Base-by-base conservation (phyloP, 2,329 filamentous ascomycete species). In the Epichloe uncinata region DNA sequence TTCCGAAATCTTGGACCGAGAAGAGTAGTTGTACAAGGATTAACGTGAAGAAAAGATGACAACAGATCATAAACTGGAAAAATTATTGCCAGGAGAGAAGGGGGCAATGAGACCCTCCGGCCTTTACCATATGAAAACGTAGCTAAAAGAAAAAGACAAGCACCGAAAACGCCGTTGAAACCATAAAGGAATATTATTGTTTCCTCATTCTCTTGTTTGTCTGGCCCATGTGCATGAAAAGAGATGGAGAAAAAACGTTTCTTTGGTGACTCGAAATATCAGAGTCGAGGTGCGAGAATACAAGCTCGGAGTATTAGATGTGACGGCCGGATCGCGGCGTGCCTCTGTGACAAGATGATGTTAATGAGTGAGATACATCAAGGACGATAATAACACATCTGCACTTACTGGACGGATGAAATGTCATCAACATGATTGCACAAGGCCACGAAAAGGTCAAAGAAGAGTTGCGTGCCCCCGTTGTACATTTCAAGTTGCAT, bases 401-500 rank as follows among this genome's bases (percentile, higher is more conserved):
- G 5, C 15, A 70, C 75, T 72, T 65, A 81, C 77, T 73, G 71
- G 50, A 71, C 68, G 50, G 71, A 74, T 4, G 77, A 74, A 54
- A 82, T 75, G 59, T 83, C 84, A 64, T 81, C 87, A 62, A 95
- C 85, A 63, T 95, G 87, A 64, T 95, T 95, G 69, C 86, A 89
- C 69, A 95, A 80, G 16, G 90, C 88, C 47, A 95, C 90, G 64
- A 95, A 96, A 42, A 95, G 73, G 63, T 95, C 90, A 63, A 95
- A 96, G 72, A 95, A 95, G 52, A 95, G 73, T 61, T 85, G 78
- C 1, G 74, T 85, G 49, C 87, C 87, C 30, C 90, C 90, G 54
- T 81, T 79, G 65, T 85, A 85, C 89, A 96, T 95, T 71, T 95
- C 89, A 57, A 87, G 79, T 69, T 95, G 90, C 89, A 95, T 95